Evolutionary conservation across 2,329 filamentous ascomycete genomes (phyloP), one percentile per base, ranked within the genome.

Genomic region (Penicillium sp.): DNA sequence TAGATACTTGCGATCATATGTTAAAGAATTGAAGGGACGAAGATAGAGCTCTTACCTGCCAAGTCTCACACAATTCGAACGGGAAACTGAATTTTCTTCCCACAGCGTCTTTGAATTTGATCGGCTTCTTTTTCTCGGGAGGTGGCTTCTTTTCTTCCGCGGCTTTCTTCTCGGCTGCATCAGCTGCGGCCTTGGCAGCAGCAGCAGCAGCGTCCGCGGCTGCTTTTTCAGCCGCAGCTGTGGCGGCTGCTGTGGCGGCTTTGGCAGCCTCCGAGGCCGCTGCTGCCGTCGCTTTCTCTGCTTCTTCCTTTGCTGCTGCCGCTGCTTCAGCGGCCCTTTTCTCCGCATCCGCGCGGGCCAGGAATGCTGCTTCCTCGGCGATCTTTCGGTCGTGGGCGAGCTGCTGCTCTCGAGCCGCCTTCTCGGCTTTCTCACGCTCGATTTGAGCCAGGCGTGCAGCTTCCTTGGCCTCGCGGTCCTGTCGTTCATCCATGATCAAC

Each of bases 81-180:
- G 93, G 93, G 70, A 97, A 96, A 76, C 87, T 95, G 74, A 96
- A 97, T 75, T 96, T 96, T 65, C 93, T 85, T 35, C 91, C 91
- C 16, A 97, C 87, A 0, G 92, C 92, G 73, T 97, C 93, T 77
- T 96, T 96, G 79, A 96, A 96, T 66, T 88, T 89, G 73, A 96
- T 91, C 2, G 90, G 91, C 44, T 87, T 82, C 74, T 91, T 90
- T 65, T 82, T 82, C 56, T 82, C 80, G n/a, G 84, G 81, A 2
- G 82, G 79, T n/a, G 75, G 71, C 19, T 51, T 51, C 14, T 18
- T 22, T 11, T 44, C 41, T 22, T 44, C 41, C 18, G 19, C 41
- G 19, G 41, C 41, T 44, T 44, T 44, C 71, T 27, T 70, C 71
- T 46, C 67, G 70, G 70, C 72, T 41, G 69, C 73, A n/a, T 68